Evolutionary conservation across 2,329 filamentous ascomycete species (phyloP).

Genomic region (Pestalotiopsis sp.): DNA sequence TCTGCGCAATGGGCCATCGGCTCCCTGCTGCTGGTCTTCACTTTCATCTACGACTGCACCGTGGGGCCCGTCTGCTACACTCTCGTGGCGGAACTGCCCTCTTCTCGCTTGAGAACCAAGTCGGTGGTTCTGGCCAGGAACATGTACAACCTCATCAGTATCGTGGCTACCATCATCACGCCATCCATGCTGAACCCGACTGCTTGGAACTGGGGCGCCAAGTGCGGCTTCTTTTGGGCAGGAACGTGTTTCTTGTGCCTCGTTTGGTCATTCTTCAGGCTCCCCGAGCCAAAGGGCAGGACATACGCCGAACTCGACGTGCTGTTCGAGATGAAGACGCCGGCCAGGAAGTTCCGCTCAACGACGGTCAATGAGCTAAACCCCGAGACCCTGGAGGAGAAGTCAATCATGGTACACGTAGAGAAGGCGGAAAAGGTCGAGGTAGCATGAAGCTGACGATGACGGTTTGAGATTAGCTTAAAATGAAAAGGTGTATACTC

Average conservation of each 20-base stretch:
- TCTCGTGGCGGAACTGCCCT: conserved; percentile 44
- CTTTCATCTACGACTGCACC: conserved; percentile 42
- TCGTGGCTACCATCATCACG: conserved; percentile 35
- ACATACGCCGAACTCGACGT: conserved; percentile 46
- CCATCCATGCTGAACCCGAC: conserved; percentile 34
- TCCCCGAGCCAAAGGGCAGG: conserved; percentile 42
- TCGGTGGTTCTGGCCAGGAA: conserved; percentile 23
- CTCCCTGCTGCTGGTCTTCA: conserved; percentile 39
- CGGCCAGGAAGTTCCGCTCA: neutral
- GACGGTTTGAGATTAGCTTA: neutral
- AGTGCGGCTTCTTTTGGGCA: conserved; percentile 30
- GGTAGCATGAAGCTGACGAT: neutral
- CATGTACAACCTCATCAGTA: conserved; percentile 40
- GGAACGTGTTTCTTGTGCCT: conserved; percentile 38
- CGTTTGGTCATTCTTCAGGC: conserved; percentile 40
- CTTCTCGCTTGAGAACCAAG: conserved; percentile 34
- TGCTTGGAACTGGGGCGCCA: conserved; percentile 34
- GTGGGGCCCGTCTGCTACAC: conserved; percentile 44
- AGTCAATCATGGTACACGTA: neutral
- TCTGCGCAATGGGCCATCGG: conserved; percentile 31
- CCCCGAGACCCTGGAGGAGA: neutral
- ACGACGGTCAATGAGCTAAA: conserved; percentile 2
- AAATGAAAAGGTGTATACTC: neutral
- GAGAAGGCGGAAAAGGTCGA: neutral
- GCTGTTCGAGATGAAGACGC: conserved; percentile 35